Conservation (phyloP, 257 asterid genomes). For the Forsythia suspensa region DNA sequence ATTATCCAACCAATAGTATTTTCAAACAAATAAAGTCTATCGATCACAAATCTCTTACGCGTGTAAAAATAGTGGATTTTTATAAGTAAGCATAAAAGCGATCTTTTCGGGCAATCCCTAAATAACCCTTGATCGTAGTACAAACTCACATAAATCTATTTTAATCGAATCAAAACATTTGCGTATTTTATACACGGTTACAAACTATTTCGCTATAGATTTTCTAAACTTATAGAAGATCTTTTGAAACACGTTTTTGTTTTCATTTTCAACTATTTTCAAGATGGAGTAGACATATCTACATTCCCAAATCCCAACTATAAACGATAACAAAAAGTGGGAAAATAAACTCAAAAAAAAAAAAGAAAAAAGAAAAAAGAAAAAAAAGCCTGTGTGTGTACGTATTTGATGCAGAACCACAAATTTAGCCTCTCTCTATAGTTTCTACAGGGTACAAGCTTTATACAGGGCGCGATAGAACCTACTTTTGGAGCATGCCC, state of each 20-base stretch:
- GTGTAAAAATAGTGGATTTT: too few species aligned
- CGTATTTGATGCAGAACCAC: background rate
- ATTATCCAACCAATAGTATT: too few species aligned
- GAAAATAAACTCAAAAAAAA: too few species aligned
- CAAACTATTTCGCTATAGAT: too few species aligned
- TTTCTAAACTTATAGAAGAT: background rate
- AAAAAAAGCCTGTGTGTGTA: background rate
- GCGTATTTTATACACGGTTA: background rate
- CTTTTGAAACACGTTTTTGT: background rate
- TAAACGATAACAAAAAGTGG: background rate
- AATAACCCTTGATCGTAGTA: too few species aligned
- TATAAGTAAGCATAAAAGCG: too few species aligned
- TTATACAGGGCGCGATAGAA: background rate
- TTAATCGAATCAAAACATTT: background rate
- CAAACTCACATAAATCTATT: background rate
- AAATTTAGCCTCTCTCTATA: background rate
- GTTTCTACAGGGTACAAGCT: background rate
- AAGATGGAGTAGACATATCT: background rate
- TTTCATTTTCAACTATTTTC: background rate
- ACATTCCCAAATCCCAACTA: background rate
- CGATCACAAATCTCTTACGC: too few species aligned
- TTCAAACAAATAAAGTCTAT: too few species aligned
- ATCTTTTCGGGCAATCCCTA: too few species aligned
- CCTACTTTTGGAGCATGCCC: background rate
- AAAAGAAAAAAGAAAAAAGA: too few species aligned